phyloP scores from a whole-genome alignment of 371 early-diverging fungal genomes.

The Mucor indicus region DNA sequence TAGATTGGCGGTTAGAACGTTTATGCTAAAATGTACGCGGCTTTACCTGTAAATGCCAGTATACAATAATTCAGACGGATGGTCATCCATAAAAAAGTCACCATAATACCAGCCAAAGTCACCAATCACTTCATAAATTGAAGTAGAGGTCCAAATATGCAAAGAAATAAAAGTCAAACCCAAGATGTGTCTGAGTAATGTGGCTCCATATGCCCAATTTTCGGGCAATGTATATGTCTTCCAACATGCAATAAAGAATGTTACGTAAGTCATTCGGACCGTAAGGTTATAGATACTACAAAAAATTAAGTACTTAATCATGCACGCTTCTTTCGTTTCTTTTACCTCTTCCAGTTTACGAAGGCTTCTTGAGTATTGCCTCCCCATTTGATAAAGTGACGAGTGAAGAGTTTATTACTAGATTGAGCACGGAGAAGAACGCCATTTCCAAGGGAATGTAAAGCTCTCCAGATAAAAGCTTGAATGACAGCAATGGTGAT shows the following conservation, averaged over 20 bases:
- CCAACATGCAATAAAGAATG: slow-evolving; percentile 75
- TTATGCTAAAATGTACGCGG: neutral
- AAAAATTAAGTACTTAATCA: neutral
- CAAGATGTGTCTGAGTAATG: slow-evolving; percentile 72
- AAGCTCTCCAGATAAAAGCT: slow-evolving; percentile 82
- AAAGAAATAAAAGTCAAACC: slow-evolving; percentile 75
- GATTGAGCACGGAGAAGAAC: slow-evolving; percentile 76
- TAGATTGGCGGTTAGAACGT: slow-evolving; percentile 4
- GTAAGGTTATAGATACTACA: slow-evolving; percentile 84
- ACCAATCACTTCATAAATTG: slow-evolving; percentile 86
- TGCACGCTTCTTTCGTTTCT: neutral
- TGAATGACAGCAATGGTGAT: slow-evolving; percentile 55
- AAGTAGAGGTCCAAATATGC: slow-evolving; percentile 83
- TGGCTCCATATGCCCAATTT: slow-evolving; percentile 66
- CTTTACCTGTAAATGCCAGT: slow-evolving; percentile 80
- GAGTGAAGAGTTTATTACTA: slow-evolving; percentile 75
- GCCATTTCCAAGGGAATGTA: slow-evolving; percentile 83
- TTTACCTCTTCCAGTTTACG: slow-evolving; percentile 84
- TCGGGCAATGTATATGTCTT: slow-evolving; percentile 72
- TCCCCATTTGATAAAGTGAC: slow-evolving; percentile 92
- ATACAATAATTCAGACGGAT: slow-evolving; percentile 62
- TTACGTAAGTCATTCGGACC: slow-evolving; percentile 81
- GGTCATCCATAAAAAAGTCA: slow-evolving; percentile 81
- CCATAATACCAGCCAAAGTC: slow-evolving; percentile 89
- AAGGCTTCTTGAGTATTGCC: slow-evolving; percentile 85